Evolutionary conservation across 768 basidiomycete species (phyloP).

Genomic region (Leucocoprinus leucothites): DNA sequence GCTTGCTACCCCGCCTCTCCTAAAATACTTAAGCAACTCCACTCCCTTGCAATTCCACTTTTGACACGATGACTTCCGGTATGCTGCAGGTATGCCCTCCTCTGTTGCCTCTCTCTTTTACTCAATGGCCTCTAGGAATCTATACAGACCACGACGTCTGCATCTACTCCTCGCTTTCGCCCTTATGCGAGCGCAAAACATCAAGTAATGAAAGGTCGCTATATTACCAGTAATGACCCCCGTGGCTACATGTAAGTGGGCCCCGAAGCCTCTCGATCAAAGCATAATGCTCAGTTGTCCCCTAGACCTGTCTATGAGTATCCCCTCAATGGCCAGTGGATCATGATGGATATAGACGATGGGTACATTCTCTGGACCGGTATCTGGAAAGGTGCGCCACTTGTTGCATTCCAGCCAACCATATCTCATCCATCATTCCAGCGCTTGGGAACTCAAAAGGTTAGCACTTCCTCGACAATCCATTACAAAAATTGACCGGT

Average conservation of each 20-base stretch:
- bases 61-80: conserved; percentile 36
- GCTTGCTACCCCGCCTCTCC: conserved; percentile 21
- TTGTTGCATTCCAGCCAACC: background rate
- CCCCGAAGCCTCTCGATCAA: conserved; percentile 14
- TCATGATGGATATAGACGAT: conserved; percentile 95
- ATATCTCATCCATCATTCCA: conserved; percentile 21
- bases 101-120: conserved; percentile 11
- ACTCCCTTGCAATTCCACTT: conserved; percentile 22
- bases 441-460: conserved; percentile 90
- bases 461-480: conserved; percentile 24
- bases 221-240: conserved; percentile 88
- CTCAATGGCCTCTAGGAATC: conserved; percentile 31
- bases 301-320: conserved; percentile 84
- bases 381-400: conserved; percentile 81
- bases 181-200: conserved; percentile 76
- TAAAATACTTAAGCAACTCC: conserved; percentile 11
- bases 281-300: conserved; percentile 7
- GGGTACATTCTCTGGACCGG: conserved; percentile 92
- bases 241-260: conserved; percentile 80
- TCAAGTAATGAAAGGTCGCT: conserved; percentile 81
- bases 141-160: conserved; percentile 37
- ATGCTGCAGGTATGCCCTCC: conserved; percentile 38
- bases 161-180: conserved; percentile 45
- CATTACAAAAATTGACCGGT: conserved; percentile 1
- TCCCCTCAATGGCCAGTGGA: conserved; percentile 86